Percentiles rank a stretch among this genome's conserved stretches.
phyloP scores from a whole-genome alignment of 2,329 filamentous ascomycete genomes.

The Alternaria tenuissima region DNA sequence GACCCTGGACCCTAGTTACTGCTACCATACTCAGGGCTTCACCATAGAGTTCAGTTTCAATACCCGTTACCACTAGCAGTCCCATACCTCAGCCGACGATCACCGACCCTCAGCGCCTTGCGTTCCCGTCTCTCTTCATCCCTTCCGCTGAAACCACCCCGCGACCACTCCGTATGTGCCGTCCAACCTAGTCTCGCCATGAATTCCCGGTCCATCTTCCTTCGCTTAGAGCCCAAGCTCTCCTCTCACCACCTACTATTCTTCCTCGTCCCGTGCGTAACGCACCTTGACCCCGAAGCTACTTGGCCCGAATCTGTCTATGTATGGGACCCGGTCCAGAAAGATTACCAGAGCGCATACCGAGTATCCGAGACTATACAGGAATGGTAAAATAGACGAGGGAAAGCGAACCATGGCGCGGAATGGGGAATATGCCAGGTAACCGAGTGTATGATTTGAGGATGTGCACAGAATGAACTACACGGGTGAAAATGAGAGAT shows the following conservation, averaged over 20 bases:
- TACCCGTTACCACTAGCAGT: neutral
- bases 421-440: neutral
- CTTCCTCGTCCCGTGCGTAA: neutral
- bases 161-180: neutral
- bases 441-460: neutral
- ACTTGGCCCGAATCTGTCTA: neutral
- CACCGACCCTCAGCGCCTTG: neutral
- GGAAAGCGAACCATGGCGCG: neutral
- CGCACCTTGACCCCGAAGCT: neutral
- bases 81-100: neutral
- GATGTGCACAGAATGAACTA: constrained; percentile 2
- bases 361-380: neutral
- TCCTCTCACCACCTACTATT: neutral
- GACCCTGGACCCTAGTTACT: neutral
- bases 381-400: neutral
- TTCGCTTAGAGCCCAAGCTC: neutral
- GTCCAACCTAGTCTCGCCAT: neutral
- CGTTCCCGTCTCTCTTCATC: neutral
- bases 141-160: neutral
- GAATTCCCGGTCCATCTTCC: neutral
- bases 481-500: neutral
- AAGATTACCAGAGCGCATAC: neutral
- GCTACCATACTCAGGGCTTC: neutral
- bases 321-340: neutral
- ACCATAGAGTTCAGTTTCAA: neutral